phyloP scores from a whole-genome alignment of 192 early-diverging fungal genomes.

The Mortierella alpina region DNA sequence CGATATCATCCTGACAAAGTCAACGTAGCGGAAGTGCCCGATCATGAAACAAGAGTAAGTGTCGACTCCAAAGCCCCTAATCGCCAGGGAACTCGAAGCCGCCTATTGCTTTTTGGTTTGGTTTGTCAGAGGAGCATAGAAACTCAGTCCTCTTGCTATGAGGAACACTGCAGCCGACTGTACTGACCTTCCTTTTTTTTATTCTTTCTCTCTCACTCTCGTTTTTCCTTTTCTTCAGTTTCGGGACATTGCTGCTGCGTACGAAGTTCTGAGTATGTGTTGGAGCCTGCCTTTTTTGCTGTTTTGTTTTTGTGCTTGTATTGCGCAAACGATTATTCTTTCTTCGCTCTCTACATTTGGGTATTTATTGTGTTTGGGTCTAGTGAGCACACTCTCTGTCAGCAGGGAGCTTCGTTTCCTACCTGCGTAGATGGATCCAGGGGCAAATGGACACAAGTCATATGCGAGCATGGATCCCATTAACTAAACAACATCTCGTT shows the following conservation, averaged over 20 bases:
- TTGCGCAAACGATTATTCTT: not conserved
- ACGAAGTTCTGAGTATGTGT: slow-evolving; percentile 73
- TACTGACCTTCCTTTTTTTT: not conserved
- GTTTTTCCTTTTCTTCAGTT: slow-evolving; percentile 63
- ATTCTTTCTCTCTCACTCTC: not conserved
- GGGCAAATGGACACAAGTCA: not conserved
- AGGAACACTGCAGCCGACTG: not conserved
- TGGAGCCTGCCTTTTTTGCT: not conserved
- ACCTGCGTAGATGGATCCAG: not conserved
- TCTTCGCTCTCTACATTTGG: not conserved
- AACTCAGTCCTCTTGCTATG: not conserved
- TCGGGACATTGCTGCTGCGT: slow-evolving; percentile 87
- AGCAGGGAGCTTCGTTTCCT: too few species aligned
- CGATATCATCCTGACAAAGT: slow-evolving; percentile 79
- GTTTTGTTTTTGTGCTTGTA: not conserved
- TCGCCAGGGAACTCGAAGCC: too few species aligned
- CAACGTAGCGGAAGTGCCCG: slow-evolving; percentile 40
- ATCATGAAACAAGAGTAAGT: slow-evolving; percentile 48
- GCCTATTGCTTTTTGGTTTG: too few species aligned
- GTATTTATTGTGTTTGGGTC: not conserved
- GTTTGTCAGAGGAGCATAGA: not conserved
- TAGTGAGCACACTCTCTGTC: slow-evolving; percentile 6
- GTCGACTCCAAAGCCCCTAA: not conserved
- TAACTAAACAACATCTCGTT: not conserved
- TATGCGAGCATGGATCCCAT: not conserved